Percentiles rank a stretch among this genome's conserved stretches.
Conservation (phyloP, 2,329 filamentous ascomycete genomes). For the Pezizomycotina sp. region DNA sequence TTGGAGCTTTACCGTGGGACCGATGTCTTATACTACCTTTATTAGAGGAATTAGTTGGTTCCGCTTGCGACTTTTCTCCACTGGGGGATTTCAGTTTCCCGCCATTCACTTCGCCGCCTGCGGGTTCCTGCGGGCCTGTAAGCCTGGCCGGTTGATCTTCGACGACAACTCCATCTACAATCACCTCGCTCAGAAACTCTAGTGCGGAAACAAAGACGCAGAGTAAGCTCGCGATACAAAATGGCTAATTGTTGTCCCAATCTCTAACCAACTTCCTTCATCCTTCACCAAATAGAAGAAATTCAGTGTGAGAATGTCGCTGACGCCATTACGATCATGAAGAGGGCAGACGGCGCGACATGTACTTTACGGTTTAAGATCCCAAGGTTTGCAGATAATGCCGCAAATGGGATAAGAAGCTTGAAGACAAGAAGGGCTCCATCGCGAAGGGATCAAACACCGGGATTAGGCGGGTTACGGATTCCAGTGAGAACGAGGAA, state of each 20-base stretch:
- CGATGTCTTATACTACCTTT: no score
- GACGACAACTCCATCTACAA: slow-evolving; percentile 66
- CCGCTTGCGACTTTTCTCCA: no score
- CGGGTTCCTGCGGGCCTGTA: no score
- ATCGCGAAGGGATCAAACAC: slow-evolving; percentile 90
- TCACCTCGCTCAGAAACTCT: slow-evolving; percentile 68
- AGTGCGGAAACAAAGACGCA: slow-evolving; percentile 81
- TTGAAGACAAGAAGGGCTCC: slow-evolving; percentile 72
- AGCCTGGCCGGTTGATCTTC: no score
- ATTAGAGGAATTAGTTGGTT: no score
- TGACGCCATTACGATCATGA: slow-evolving; percentile 88
- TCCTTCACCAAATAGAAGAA: slow-evolving; percentile 98
- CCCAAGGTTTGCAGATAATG: slow-evolving; percentile 86
- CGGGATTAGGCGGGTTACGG: slow-evolving; percentile 70
- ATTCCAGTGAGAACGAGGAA: slow-evolving; percentile 84
- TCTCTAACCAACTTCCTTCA: slow-evolving; percentile 93
- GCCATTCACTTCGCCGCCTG: no score
- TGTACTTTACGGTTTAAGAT: slow-evolving; percentile 72
- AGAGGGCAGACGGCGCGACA: slow-evolving; percentile 68
- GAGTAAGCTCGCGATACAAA: slow-evolving; percentile 82
- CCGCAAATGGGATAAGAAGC: slow-evolving; percentile 77
- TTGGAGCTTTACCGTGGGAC: no score
- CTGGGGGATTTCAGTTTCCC: no score
- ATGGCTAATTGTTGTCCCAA: slow-evolving; percentile 89
- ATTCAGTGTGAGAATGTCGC: slow-evolving; percentile 78